Base-by-base conservation (phyloP, 495 filamentous ascomycete species). In the Viridothelium virens region DNA sequence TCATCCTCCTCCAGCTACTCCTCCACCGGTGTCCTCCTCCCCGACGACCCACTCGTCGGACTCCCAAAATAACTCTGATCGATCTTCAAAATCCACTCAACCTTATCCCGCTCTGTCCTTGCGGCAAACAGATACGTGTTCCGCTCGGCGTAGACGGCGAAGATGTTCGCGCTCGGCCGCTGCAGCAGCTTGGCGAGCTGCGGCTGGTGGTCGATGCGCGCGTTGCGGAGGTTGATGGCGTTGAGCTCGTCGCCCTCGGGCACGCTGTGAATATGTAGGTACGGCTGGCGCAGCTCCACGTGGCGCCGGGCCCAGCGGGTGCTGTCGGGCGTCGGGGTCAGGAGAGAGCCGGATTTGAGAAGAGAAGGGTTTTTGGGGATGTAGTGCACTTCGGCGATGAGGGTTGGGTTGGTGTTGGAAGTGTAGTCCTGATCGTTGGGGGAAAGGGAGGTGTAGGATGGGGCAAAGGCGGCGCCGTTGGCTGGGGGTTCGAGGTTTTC, bases 61-160 rank as follows among this genome's bases (percentile, higher is more conserved):
- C 67, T 73, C n/a, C 64, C 69, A 61, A 85, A 84, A 66, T 82
- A 85, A 67, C 81, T 81, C 72, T 84, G 78, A 73, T 87, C 85
- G 56, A 96, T 88, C 72, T 86, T 87, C 70, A 90, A 79, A 70
- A 97, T 94, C 94, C 94, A 98, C 73, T 97, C 92, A 34, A 91
- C 85, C 79, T 95, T 96, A 72, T 96, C 91, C 14, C 85, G 79
- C 78, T 96, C 92, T 65, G 84, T 91, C 61, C 91, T 80, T 53
- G 91, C 89, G 34, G 91, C 90, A 77, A 99, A 97, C 63, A 99
- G 80, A 84, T 90, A 99, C 46, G 92, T 95, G 71, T 96, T 96
- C 71, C 93, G 86, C 67, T 87, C 87, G 46, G 90, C 93, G 73
- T 96, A 97, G 59, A 99, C 85, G 12, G 95, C 94, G 80, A 93